Evolutionary conservation across 2,329 filamentous ascomycete genomes (phyloP).

Genomic region (Neoascochyta sp.): DNA sequence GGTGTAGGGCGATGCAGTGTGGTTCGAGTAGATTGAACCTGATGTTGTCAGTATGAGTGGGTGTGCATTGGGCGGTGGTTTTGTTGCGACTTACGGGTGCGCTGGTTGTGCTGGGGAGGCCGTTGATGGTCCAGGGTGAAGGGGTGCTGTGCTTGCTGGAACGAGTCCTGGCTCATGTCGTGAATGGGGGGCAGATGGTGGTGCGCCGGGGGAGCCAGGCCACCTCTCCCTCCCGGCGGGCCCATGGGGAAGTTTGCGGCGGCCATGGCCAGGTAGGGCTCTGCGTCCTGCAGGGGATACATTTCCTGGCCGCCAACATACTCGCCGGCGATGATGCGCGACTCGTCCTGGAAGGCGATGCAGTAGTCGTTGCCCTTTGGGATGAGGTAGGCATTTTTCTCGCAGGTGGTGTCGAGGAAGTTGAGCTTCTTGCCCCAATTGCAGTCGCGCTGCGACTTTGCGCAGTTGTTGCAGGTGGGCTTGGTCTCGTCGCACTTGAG

Average conservation of each 20-base stretch:
- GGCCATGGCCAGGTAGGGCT: slow-evolving; percentile 13
- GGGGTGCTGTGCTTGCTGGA: slow-evolving; percentile 44
- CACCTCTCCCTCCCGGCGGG: slow-evolving; percentile 17
- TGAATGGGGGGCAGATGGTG: slow-evolving; percentile 52
- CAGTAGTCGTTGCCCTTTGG: slow-evolving; percentile 56
- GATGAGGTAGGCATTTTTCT: slow-evolving; percentile 57
- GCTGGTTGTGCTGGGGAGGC: slow-evolving; percentile 27
- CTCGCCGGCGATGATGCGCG: slow-evolving; percentile 82
- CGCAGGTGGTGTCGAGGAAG: slow-evolving; percentile 80
- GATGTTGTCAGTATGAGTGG: slow-evolving; percentile 8
- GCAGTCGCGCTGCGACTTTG: slow-evolving; percentile 80
- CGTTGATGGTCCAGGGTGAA: slow-evolving; percentile 38
- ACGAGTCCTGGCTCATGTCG: slow-evolving; percentile 47
- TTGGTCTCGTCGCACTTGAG: slow-evolving; percentile 82
- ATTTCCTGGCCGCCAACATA: slow-evolving; percentile 74
- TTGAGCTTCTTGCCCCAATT: slow-evolving; percentile 84
- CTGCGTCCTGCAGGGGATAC: slow-evolving; percentile 57
- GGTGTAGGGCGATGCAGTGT: slow-evolving; percentile 22
- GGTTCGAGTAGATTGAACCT: slow-evolving; percentile 25
- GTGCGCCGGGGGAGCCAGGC: slow-evolving; percentile 32
- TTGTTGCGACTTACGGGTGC: slow-evolving; percentile 17
- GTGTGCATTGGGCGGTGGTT: background rate
- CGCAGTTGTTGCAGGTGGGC: slow-evolving; percentile 71
- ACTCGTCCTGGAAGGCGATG: slow-evolving; percentile 83
- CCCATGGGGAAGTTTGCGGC: slow-evolving; percentile 31